Evolutionary conservation across 257 asterid species (phyloP).

Genomic region (Solanum dulcamara): DNA sequence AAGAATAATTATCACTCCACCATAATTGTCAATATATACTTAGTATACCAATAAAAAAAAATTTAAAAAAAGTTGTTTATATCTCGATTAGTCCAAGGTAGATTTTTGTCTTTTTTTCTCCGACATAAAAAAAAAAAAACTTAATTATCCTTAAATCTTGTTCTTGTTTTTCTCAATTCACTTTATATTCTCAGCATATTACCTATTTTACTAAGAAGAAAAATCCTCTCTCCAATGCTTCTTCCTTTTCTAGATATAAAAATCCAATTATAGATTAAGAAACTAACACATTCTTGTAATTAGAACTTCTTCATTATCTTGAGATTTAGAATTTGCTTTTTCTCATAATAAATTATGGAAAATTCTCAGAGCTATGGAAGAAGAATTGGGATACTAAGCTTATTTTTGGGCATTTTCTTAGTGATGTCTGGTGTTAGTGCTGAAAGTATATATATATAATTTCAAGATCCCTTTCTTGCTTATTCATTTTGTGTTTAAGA

Average conservation of each 20-base stretch:
- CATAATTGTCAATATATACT: not conserved
- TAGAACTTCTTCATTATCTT: not conserved
- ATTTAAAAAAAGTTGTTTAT: no score
- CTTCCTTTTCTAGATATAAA: not conserved
- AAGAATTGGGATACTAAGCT: not conserved
- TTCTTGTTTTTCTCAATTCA: conserved; percentile 23
- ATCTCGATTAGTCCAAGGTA: not conserved
- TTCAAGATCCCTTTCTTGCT: not conserved
- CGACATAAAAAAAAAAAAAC: not conserved
- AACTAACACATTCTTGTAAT: not conserved
- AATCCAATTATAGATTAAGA: not conserved
- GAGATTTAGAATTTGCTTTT: not conserved
- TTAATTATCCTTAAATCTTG: not conserved
- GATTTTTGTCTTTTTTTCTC: not conserved
- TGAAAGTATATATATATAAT: conserved; percentile 17
- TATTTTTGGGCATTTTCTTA: conserved; percentile 6
- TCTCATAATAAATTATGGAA: conserved; percentile 4
- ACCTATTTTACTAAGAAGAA: conserved; percentile 7
- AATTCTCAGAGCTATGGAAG: not conserved
- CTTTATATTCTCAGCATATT: conserved; percentile 20
- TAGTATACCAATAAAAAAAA: no score
- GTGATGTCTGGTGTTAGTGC: conserved; percentile 18
- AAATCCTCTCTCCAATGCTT: not conserved
- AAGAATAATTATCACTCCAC: not conserved
- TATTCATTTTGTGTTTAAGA: not conserved